Base-by-base conservation (phyloP, 2,329 filamentous ascomycete genomes). In the Pseudopyrenochaeta lycopersici region DNA sequence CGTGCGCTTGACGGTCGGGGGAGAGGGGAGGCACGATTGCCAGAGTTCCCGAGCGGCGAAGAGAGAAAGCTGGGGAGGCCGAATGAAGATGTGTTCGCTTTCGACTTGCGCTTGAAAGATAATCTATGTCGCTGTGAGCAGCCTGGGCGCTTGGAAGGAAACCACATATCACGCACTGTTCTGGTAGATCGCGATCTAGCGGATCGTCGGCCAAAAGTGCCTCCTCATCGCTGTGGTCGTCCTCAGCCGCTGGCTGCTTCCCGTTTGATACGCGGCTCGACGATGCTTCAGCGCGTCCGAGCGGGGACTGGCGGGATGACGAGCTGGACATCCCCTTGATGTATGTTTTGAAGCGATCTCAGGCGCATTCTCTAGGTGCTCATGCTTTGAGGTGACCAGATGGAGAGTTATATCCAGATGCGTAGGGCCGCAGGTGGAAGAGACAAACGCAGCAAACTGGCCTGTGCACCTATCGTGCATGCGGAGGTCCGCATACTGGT, bases 21-120 rank as follows among this genome's bases (percentile, higher is more conserved):
- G 54, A 69, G 27, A 55, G 72, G 68, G 35, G 65, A 74, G 62
- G 60, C 52, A 56, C 60, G 67, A 56, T 63, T 70, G 56, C 64
- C 70, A 43, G 53, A 62, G 33, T 54, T 54, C 14, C 63, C 64
- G 53, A 77, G 67, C 7, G 75, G 74, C 3, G 77, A 76, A 46
- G 77, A 71, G 57, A 83, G 71, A 67, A 82, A 80, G 50, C 77
- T 67, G 43, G 76, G 75, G 51, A 82, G 69, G 42, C 75, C 72
- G 60, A 81, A 75, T 23, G 76, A 72, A 3, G 70, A 59, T 15
- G 63, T 50, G 11, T 77, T 47, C 78, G 69, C 62, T 56, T 82
- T 88, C 63, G 85, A 83, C 60, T 85, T 88, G 68, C 89, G 87
- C 79, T 91, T 91, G 78, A 91, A 92, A 30, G 88, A 89, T 47